phyloP scores from a whole-genome alignment of 208 protist species.

The Phytomonas sp. region DNA sequence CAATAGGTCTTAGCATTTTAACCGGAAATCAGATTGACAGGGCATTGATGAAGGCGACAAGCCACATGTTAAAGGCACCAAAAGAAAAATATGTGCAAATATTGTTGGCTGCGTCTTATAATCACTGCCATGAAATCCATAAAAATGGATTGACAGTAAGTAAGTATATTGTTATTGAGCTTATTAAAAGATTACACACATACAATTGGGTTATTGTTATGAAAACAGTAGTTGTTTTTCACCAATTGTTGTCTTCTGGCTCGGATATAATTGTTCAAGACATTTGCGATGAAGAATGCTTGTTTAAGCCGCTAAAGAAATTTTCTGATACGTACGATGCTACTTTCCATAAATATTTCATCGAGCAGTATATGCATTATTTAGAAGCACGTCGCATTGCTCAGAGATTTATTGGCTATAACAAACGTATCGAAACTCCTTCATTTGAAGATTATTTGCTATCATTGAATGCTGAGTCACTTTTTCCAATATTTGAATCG shows the following conservation, averaged over 20 bases:
- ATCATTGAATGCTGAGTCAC: slow-evolving; percentile 28
- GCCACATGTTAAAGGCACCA: slow-evolving; percentile 74
- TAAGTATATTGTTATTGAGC: slow-evolving; percentile 62
- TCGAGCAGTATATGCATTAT: slow-evolving; percentile 54
- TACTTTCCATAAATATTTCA: slow-evolving; percentile 43
- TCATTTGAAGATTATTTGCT: slow-evolving; percentile 41
- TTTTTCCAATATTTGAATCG: slow-evolving; percentile 28
- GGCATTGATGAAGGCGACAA: slow-evolving; percentile 78
- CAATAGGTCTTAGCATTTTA: slow-evolving; percentile 48
- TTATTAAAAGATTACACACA: slow-evolving; percentile 67
- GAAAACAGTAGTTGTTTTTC: slow-evolving; percentile 70
- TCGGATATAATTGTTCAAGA: slow-evolving; percentile 44
- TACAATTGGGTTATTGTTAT: slow-evolving; percentile 83
- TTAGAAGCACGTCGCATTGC: slow-evolving; percentile 36
- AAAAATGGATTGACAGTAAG: slow-evolving; percentile 24
- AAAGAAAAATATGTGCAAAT: slow-evolving; percentile 83
- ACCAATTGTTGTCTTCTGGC: slow-evolving; percentile 57
- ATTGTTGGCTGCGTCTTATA: slow-evolving; percentile 60
- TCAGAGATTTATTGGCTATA: slow-evolving; percentile 26
- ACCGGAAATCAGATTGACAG: slow-evolving; percentile 63
- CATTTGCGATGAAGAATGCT: slow-evolving; percentile 32
- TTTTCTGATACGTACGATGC: slow-evolving; percentile 36
- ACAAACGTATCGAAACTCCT: slow-evolving; percentile 32
- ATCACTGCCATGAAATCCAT: slow-evolving; percentile 19
- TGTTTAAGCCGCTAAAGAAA: slow-evolving; percentile 62